A percentile compares a stretch with the other conserved stretches of the same genome.
phyloP scores from a whole-genome alignment of 2,329 filamentous ascomycete genomes.

The Cercospora sp. region DNA sequence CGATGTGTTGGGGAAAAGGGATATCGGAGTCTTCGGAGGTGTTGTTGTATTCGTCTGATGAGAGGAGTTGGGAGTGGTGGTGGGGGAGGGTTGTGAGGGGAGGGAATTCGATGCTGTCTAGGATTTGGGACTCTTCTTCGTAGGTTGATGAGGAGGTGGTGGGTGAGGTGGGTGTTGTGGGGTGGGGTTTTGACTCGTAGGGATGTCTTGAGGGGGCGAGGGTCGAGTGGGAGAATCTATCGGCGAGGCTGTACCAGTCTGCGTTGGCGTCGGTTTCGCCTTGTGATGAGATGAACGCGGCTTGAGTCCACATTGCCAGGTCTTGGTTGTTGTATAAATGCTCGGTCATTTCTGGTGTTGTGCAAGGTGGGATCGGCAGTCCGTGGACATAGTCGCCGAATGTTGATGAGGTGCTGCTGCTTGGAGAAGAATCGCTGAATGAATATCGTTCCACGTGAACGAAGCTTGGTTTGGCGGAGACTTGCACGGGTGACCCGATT shows the following conservation, averaged over 20 bases:
- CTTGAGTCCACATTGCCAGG: slow-evolving; percentile 3
- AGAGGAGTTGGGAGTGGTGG: neutral
- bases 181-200: neutral
- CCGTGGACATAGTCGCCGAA: neutral
- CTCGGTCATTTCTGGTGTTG: neutral
- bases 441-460: neutral
- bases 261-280: neutral
- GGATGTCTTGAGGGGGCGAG: neutral
- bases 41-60: neutral
- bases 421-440: neutral
- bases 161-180: neutral
- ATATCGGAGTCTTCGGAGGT: neutral
- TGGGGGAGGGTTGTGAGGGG: neutral
- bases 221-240: neutral
- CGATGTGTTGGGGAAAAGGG: neutral
- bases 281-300: slow-evolving; percentile 2
- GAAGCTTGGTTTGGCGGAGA: neutral
- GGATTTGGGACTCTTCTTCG: neutral
- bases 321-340: neutral
- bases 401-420: neutral
- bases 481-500: slow-evolving; percentile 6
- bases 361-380: neutral
- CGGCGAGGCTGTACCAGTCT: slow-evolving; percentile 4
- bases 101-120: neutral
- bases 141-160: neutral